Percentiles rank a stretch among this genome's conserved stretches.
Evolutionary conservation across 768 basidiomycete species (phyloP).

Genomic region (Dentipellis sp.): DNA sequence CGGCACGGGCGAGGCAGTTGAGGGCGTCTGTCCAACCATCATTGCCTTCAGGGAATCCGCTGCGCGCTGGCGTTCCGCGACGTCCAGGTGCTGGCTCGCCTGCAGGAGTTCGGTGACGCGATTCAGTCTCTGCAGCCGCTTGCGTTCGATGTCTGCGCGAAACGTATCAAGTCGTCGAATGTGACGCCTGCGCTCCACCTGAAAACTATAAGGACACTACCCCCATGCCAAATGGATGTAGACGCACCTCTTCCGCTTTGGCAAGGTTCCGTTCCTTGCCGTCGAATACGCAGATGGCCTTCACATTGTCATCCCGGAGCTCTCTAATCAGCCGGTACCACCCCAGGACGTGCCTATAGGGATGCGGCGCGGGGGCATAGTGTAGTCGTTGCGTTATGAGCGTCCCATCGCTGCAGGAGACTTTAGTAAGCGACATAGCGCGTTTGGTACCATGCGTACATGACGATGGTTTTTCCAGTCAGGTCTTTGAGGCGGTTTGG

Average conservation of each 20-base stretch:
- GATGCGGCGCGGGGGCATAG: slow-evolving; percentile 56
- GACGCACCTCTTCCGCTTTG: slow-evolving; percentile 60
- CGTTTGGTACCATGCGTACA: slow-evolving; percentile 36
- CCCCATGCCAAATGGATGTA: neutral
- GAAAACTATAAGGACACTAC: neutral
- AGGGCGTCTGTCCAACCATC: neutral
- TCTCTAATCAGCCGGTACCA: slow-evolving; percentile 70
- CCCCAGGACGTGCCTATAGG: slow-evolving; percentile 61
- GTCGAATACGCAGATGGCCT: slow-evolving; percentile 73
- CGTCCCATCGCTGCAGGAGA: slow-evolving; percentile 61
- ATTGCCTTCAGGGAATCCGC: slow-evolving; percentile 22
- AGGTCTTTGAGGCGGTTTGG: slow-evolving; percentile 56
- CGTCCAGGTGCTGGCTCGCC: slow-evolving; percentile 11
- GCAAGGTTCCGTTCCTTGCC: slow-evolving; percentile 58
- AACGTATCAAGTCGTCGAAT: slow-evolving; percentile 36
- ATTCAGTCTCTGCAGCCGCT: slow-evolving; percentile 45
- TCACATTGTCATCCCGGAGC: slow-evolving; percentile 44
- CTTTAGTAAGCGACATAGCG: slow-evolving; percentile 2
- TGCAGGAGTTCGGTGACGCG: slow-evolving; percentile 19
- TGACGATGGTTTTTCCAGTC: slow-evolving; percentile 59
- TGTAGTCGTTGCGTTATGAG: slow-evolving; percentile 79
- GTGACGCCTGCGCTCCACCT: slow-evolving; percentile 51
- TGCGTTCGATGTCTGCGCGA: slow-evolving; percentile 49
- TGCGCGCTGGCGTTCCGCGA: slow-evolving; percentile 19
- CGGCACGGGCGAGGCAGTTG: neutral